Evolutionary conservation across 2,329 filamentous ascomycete species (phyloP).

Genomic region (Aciculosporium take): DNA sequence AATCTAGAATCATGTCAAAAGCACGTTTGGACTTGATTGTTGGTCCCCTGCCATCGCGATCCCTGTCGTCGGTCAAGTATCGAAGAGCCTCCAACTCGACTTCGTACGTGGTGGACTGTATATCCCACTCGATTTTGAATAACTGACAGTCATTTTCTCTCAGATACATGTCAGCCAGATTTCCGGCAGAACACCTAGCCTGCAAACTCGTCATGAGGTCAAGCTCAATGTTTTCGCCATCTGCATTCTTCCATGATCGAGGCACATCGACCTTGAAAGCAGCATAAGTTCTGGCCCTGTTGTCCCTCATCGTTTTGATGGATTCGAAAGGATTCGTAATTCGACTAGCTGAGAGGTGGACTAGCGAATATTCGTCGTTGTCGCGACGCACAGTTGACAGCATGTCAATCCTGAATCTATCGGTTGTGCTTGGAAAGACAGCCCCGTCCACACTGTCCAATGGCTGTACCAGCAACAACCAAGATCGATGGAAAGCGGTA

Average conservation of each 20-base stretch:
- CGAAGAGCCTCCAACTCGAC: conserved; percentile 19
- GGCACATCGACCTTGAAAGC: conserved; percentile 22
- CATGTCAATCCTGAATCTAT: conserved; percentile 17
- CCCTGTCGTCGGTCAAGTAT: conserved; percentile 12
- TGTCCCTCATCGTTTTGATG: conserved; percentile 1
- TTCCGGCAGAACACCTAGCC: conserved; percentile 31
- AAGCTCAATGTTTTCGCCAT: conserved; percentile 14
- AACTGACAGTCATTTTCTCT: conserved; percentile 9
- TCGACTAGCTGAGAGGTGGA: conserved; percentile 12
- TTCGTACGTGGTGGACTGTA: conserved; percentile 16
- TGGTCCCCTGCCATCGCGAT: conserved; percentile 9
- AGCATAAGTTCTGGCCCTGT: conserved; percentile 12
- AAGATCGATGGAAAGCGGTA: conserved; percentile 17
- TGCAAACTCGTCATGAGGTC: conserved; percentile 52
- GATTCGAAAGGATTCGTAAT: conserved; percentile 20
- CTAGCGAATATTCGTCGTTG: conserved; percentile 13
- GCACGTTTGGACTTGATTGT: conserved; percentile 12
- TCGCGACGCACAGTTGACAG: conserved; percentile 9
- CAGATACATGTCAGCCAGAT: conserved; percentile 9
- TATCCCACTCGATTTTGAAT: conserved; percentile 16
- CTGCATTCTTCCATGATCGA: conserved; percentile 14
- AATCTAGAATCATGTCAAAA: conserved; percentile 20
- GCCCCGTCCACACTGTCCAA: conserved; percentile 10
- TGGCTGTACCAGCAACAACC: conserved; percentile 17
- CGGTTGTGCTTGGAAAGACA: conserved; percentile 15